These are phyloP conservation scores for Kurtzmaniella quercitrusa DNA, from an alignment of 1,139 yeast genomes.

Conservation along the genomic window DNA sequence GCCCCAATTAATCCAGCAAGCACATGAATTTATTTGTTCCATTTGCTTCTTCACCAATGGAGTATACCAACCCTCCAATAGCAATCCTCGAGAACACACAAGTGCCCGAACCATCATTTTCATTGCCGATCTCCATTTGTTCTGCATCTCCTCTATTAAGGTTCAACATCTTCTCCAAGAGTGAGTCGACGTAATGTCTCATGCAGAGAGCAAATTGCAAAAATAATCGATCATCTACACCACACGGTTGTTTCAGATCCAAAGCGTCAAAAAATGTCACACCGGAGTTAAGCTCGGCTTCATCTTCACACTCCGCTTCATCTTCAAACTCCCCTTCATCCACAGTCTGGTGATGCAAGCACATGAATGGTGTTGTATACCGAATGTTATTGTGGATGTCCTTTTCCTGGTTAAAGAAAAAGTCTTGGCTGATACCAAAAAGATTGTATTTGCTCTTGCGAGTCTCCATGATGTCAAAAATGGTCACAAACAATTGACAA, in stretches of 20 bases:
- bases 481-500: constrained; percentile 49
- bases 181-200: constrained; percentile 31
- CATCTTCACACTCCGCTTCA: constrained; percentile 29
- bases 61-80: constrained; percentile 33
- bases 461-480: constrained; percentile 39
- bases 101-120: constrained; percentile 25
- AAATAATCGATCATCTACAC: constrained; percentile 4
- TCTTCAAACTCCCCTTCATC: constrained; percentile 41
- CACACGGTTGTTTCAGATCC: constrained; percentile 3
- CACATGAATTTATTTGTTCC: constrained; percentile 32
- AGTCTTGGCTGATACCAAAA: constrained; percentile 7
- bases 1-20: constrained; percentile 6
- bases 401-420: constrained; percentile 26
- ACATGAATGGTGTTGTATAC: constrained; percentile 29
- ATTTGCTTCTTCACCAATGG: constrained; percentile 35
- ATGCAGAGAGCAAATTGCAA: constrained; percentile 20
- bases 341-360: constrained; percentile 29
- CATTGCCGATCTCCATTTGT: constrained; percentile 26
- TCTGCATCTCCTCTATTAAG: constrained; percentile 45
- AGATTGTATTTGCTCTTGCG: constrained; percentile 21
- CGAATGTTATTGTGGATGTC: constrained; percentile 28
- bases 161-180: constrained; percentile 26
- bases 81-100: constrained; percentile 24
- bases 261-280: constrained; percentile 13
- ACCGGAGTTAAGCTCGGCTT: constrained; percentile 17